Evolutionary conservation across 2,329 filamentous ascomycete species (phyloP).

Genomic region (Phialocephala sp.): DNA sequence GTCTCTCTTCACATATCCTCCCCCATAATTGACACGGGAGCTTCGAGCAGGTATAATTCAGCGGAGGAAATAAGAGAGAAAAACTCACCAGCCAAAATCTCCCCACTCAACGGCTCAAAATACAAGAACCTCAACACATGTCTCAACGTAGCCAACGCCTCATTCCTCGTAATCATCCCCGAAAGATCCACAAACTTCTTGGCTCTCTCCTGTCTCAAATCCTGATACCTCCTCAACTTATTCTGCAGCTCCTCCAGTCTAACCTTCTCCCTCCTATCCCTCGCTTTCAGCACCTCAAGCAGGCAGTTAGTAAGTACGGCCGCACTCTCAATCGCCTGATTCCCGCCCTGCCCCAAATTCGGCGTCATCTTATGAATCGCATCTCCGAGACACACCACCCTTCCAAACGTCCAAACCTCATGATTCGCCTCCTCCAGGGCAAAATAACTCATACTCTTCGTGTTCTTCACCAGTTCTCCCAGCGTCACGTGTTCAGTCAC

Average conservation of each 20-base stretch:
- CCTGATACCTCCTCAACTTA: slow-evolving; percentile 27
- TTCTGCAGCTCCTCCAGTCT: slow-evolving; percentile 1
- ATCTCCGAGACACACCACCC: slow-evolving; percentile 37
- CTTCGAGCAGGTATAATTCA: no score
- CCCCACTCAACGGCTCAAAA: slow-evolving; percentile 13
- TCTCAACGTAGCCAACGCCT: slow-evolving; percentile 23
- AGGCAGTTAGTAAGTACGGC: slow-evolving; percentile 44
- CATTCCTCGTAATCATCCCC: slow-evolving; percentile 24
- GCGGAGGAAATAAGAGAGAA: no score
- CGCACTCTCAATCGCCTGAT: slow-evolving; percentile 48
- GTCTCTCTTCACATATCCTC: background rate
- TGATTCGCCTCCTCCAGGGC: slow-evolving; percentile 32
- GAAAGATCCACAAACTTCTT: slow-evolving; percentile 29
- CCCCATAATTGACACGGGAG: no score
- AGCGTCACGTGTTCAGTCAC: slow-evolving; percentile 28
- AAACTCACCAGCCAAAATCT: slow-evolving; percentile 24
- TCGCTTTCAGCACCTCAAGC: background rate
- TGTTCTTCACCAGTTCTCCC: slow-evolving; percentile 22
- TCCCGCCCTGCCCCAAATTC: slow-evolving; percentile 47
- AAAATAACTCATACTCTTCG: slow-evolving; percentile 21
- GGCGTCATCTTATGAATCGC: slow-evolving; percentile 41
- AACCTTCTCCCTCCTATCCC: background rate
- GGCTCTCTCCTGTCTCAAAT: slow-evolving; percentile 20
- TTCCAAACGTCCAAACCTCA: slow-evolving; percentile 33
- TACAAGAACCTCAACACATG: slow-evolving; percentile 31